Conservation (phyloP, 1,284 basidiomycete genomes). For the Irpex sp. region DNA sequence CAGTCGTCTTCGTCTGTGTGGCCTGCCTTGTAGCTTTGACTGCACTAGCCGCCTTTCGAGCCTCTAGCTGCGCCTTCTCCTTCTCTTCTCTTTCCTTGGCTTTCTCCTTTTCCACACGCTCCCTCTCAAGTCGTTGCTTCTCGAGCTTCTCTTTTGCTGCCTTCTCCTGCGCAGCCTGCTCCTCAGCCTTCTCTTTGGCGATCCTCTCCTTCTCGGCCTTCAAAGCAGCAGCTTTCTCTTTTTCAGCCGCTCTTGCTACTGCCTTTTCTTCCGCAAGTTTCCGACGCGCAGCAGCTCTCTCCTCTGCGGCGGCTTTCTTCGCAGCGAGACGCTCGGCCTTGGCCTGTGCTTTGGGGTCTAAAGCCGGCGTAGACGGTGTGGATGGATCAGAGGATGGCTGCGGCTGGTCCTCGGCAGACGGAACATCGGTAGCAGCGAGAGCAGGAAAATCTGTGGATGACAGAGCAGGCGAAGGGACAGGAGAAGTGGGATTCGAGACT, state of each 20-base stretch:
- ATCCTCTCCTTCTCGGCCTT: constrained; percentile 27
- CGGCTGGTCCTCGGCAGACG: constrained; percentile 22
- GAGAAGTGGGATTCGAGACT: constrained; percentile 45
- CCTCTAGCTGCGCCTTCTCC: constrained; percentile 21
- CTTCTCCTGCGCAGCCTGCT: constrained; percentile 30
- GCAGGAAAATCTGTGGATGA: constrained; percentile 72
- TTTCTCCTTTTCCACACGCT: constrained; percentile 21
- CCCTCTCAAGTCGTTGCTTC: constrained; percentile 29
- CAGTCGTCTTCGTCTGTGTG: constrained; percentile 10
- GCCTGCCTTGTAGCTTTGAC: constrained; percentile 23
- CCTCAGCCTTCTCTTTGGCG: constrained; percentile 17
- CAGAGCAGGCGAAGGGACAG: constrained; percentile 39
- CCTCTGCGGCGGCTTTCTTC: constrained; percentile 57
- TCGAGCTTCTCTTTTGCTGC: constrained; percentile 36
- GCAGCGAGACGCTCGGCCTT: constrained; percentile 50
- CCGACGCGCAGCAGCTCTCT: constrained; percentile 54
- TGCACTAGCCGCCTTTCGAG: constrained; percentile 15
- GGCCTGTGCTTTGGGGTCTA: constrained; percentile 36
- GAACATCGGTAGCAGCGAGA: constrained; percentile 28
- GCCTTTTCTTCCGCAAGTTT: constrained; percentile 50
- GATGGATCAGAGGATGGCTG: constrained; percentile 17
- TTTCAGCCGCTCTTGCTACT: constrained; percentile 30
- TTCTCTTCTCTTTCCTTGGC: constrained; percentile 25
- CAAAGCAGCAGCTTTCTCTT: constrained; percentile 25
- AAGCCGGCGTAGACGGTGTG: constrained; percentile 12